These are phyloP conservation scores for Lipomyces spencermartinsiae DNA, from an alignment of 805 yeast species.

Conservation along the genomic window DNA sequence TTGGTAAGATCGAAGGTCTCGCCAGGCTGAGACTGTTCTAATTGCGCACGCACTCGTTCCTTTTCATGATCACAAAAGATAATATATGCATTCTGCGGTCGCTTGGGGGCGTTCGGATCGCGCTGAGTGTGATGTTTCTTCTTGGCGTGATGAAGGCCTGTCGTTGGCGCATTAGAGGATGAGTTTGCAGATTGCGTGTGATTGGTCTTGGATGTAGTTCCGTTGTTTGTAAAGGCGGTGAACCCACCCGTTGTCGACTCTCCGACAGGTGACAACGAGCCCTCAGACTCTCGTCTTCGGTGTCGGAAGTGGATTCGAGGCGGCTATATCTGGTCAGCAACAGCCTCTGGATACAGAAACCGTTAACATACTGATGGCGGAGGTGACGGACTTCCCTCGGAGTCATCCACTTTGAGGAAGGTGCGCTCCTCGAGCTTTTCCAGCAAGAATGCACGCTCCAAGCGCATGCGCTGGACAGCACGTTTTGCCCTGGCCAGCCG, in stretches of 20 bases:
- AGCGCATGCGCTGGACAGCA: constrained; percentile 75
- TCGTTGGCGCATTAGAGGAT: constrained; percentile 7
- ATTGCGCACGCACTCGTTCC: constrained; percentile 66
- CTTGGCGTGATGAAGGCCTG: constrained; percentile 19
- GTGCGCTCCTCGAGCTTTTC: constrained; percentile 73
- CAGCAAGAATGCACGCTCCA: constrained; percentile 80
- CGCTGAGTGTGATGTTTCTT: constrained; percentile 54
- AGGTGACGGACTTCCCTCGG: constrained; percentile 43
- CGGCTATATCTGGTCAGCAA: constrained; percentile 24
- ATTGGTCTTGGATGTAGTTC: neutral
- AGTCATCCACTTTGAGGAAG: constrained; percentile 41
- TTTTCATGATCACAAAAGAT: constrained; percentile 87
- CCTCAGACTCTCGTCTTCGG: constrained; percentile 26
- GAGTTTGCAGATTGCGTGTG: constrained; percentile 3
- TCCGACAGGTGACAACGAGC: constrained; percentile 19
- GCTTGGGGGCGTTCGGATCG: constrained; percentile 85
- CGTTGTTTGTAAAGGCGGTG: constrained; percentile 10
- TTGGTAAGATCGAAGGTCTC: constrained; percentile 68
- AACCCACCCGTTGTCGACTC: constrained; percentile 10
- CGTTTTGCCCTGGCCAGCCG: constrained; percentile 79
- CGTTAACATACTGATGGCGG: constrained; percentile 40
- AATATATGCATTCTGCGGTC: constrained; percentile 89
- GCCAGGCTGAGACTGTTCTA: constrained; percentile 52
- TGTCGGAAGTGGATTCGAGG: constrained; percentile 20
- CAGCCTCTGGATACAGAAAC: neutral